Conservation (phyloP, 1,284 basidiomycete genomes). For the Inonotus obliquus region DNA sequence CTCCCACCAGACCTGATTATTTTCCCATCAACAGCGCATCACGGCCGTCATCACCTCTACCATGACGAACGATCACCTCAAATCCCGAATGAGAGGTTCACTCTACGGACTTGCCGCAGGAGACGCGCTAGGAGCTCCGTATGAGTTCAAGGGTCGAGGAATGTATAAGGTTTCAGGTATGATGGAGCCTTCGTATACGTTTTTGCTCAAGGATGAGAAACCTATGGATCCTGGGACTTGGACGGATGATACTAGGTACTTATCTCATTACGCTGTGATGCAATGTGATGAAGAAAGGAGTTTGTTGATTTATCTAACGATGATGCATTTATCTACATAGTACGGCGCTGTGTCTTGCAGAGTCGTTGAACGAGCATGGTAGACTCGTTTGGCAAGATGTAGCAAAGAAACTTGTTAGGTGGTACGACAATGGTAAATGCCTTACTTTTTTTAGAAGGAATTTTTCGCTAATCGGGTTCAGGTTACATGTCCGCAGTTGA, state of each 20-base stretch:
- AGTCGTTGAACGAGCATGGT: conserved; percentile 15
- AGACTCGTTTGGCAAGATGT: conserved; percentile 20
- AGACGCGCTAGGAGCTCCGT: conserved; percentile 22
- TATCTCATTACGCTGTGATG: not conserved
- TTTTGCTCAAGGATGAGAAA: conserved; percentile 9
- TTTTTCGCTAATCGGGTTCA: not conserved
- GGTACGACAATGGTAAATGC: conserved; percentile 18
- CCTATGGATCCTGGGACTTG: conserved; percentile 19
- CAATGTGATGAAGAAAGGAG: not conserved
- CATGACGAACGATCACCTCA: not conserved
- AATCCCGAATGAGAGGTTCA: conserved; percentile 20
- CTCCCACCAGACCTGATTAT: too few species aligned
- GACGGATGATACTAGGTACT: conserved; percentile 22
- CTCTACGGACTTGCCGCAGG: conserved; percentile 20
- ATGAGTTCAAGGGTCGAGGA: conserved; percentile 20
- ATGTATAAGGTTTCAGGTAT: conserved; percentile 16
- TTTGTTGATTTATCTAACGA: not conserved
- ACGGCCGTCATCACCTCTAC: not conserved
- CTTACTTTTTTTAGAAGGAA: not conserved
- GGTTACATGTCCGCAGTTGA: conserved; percentile 22
- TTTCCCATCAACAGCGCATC: not conserved
- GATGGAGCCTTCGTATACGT: conserved; percentile 20
- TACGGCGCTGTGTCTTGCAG: conserved; percentile 14
- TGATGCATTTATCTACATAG: not conserved
- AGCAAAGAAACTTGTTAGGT: conserved; percentile 15